Conservation (phyloP, 495 filamentous ascomycete species). For the Rostrohypoxylon terebratum region DNA sequence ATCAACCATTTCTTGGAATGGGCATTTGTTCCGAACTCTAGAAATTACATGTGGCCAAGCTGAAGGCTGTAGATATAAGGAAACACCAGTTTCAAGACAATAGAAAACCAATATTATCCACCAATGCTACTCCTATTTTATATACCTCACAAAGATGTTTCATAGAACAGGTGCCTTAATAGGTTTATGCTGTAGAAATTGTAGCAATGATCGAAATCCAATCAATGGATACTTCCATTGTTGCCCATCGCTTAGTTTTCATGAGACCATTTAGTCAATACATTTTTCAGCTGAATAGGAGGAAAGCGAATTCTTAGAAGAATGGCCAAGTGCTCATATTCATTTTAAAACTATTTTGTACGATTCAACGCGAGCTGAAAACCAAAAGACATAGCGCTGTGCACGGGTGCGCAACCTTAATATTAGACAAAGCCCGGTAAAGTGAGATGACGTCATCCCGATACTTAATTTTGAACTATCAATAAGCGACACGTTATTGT, state of each 20-base stretch:
- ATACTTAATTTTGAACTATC: background rate
- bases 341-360: background rate
- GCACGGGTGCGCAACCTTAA: background rate
- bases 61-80: background rate
- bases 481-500: background rate
- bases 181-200: too few relatives aligned
- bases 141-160: background rate
- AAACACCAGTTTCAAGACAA: background rate
- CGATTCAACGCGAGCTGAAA: background rate
- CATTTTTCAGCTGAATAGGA: background rate
- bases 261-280: background rate
- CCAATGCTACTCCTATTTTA: background rate
- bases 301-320: background rate
- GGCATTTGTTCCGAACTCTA: background rate
- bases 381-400: background rate
- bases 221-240: background rate
- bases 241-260: background rate
- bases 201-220: too few relatives aligned
- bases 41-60: background rate
- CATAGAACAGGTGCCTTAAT: background rate
- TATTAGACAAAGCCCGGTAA: background rate
- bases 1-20: background rate
- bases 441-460: slow-evolving; percentile 2
- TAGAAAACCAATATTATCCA: background rate
- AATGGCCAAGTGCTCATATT: background rate